Percentiles rank a stretch among this genome's conserved stretches.
These are phyloP conservation scores for Syzygium aromaticum DNA, from an alignment of 345 rosid genomes.

Conservation along the genomic window DNA sequence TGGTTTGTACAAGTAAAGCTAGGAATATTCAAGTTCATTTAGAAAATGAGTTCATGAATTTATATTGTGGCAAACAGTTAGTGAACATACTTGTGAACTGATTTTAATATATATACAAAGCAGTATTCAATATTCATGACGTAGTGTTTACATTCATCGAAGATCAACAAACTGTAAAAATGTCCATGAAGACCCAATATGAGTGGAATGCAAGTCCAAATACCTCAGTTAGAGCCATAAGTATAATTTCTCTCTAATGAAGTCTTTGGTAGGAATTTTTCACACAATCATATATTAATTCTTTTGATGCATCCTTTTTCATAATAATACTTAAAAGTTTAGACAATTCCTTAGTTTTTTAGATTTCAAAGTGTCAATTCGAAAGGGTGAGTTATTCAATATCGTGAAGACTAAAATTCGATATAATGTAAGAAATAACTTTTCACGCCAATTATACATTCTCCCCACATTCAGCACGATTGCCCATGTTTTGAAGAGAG, in stretches of 20 bases:
- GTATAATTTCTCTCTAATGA: neutral
- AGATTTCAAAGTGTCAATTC: neutral
- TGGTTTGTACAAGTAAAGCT: neutral
- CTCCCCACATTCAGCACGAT: neutral
- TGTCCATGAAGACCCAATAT: neutral
- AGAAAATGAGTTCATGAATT: neutral
- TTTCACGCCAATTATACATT: neutral
- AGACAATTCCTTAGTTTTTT: neutral
- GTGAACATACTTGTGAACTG: neutral
- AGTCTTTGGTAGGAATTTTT: neutral
- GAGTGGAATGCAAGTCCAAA: neutral
- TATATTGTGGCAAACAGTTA: neutral
- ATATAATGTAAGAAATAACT: neutral
- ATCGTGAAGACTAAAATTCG: neutral
- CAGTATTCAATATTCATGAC: neutral
- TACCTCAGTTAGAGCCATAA: neutral
- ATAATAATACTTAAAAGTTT: neutral
- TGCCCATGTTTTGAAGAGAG: neutral
- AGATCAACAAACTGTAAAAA: neutral
- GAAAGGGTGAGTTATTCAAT: neutral
- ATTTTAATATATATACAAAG: neutral
- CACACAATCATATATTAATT: neutral
- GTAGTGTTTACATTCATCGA: neutral
- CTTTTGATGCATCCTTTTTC: neutral
- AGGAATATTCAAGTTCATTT: neutral